Base-by-base conservation (phyloP, 495 filamentous ascomycete genomes). In the Corynascus novoguineensis region DNA sequence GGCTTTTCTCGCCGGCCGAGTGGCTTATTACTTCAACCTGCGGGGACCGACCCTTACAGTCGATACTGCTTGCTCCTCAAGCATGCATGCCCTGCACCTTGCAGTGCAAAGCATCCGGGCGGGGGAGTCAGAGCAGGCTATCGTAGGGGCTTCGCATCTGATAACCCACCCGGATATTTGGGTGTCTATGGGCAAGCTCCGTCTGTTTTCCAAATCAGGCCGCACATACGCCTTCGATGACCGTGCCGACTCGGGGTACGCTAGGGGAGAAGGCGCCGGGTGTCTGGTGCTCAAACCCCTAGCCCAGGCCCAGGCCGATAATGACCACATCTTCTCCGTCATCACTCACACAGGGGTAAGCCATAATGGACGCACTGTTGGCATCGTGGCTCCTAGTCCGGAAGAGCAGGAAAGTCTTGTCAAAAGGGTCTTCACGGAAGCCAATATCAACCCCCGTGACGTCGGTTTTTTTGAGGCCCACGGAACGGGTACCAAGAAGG, bases 1-100 rank as follows among this genome's bases (percentile, higher is more conserved):
- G 4, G 64, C 71, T 1, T 73, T 85, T 5, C 68, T 83, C 1
- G 73, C 78, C 8, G 83, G 83, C 48, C 79, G 90, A 7, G 64
- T 82, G 15, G 72, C 79, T 0, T 76, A 81, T 31, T 80, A 75
- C 55, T 80, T 79, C 59, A 74, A 81, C 62, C 68, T 80, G 50
- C 69, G 73, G 11, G 79, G 82, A 4, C 73, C 75, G 7, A 68
- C 85, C 34, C 84, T 86, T 65, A 90, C 85, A 40, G 78, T 93
- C 27, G 90, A 95, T 67, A 93, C 90, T 2, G 90, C 90, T 9
- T 95, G 90, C 66, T 93, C 89, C 11, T 90, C 86, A 9, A 89
- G 86, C 46, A 62, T 81, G 62, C 69, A 77, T 52, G 77, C 76
- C 1, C 41, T 80, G 11, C 78, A 93, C 57, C 73, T 89, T n/a